Evolutionary conservation across 2,329 filamentous ascomycete genomes (phyloP).

Genomic region (Trichoderma atroviride): DNA sequence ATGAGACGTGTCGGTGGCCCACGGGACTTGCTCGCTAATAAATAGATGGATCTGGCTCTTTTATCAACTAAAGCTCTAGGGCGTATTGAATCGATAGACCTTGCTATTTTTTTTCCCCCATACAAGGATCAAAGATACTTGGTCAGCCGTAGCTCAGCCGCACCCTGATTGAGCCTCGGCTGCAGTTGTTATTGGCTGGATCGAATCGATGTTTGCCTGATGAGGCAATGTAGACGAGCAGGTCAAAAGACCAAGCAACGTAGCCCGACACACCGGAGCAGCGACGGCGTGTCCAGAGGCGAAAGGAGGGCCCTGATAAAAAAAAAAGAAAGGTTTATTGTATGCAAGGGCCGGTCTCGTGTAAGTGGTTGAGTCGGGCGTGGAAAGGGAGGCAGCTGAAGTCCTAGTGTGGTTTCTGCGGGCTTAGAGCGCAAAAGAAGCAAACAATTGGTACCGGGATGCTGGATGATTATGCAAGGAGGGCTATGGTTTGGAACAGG

Average conservation of each 20-base stretch:
- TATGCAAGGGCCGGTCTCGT: background rate
- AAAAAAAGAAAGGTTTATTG: background rate
- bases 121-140: background rate
- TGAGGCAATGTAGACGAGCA: slow-evolving; percentile 17
- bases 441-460: background rate
- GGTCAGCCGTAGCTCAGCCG: slow-evolving; percentile 9
- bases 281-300: background rate
- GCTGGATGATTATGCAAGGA: background rate
- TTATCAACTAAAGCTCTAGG: background rate
- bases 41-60: background rate
- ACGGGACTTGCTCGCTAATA: slow-evolving; percentile 10
- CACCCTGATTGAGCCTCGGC: slow-evolving; percentile 10
- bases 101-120: background rate
- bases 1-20: background rate
- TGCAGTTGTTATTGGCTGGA: slow-evolving; percentile 17
- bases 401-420: background rate
- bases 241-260: background rate
- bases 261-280: background rate
- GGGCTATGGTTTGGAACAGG: background rate
- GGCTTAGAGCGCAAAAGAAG: slow-evolving; percentile 5
- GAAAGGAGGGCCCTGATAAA: background rate
- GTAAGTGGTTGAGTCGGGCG: background rate
- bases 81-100: background rate
- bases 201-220: slow-evolving; percentile 12
- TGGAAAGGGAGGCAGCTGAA: background rate